A percentile compares a stretch with the other conserved stretches of the same genome.
These are phyloP conservation scores for Lactuca sativa DNA, from an alignment of 129 eudicot genomes.

Conservation along the genomic window DNA sequence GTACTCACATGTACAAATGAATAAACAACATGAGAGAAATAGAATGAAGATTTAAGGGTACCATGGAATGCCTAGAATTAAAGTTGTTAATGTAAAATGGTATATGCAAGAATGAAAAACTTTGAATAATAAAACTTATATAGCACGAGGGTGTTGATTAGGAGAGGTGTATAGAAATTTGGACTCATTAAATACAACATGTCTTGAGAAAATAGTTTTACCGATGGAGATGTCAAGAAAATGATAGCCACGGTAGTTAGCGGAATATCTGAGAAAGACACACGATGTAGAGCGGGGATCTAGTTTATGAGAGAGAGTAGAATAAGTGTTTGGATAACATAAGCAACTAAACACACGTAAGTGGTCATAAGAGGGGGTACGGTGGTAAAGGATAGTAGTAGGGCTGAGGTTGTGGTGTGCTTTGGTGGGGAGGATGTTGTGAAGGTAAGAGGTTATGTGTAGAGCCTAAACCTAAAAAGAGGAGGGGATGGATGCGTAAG, in stretches of 20 bases:
- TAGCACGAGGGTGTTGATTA: neutral
- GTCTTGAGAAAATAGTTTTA: neutral
- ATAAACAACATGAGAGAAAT: too few species aligned
- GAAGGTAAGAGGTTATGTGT: too few species aligned
- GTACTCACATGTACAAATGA: too few species aligned
- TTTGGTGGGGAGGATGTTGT: neutral
- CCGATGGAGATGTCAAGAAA: constrained; percentile 6
- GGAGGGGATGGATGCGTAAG: neutral
- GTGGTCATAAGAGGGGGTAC: constrained; percentile 3
- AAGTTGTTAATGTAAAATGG: too few species aligned
- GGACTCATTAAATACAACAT: neutral
- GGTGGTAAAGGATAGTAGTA: neutral
- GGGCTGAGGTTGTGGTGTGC: neutral
- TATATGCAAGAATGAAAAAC: too few species aligned
- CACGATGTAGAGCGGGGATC: constrained; percentile 6
- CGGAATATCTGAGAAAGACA: constrained; percentile 1
- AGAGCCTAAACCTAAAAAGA: too few species aligned
- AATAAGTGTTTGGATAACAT: neutral
- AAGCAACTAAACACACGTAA: neutral
- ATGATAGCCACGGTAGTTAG: neutral
- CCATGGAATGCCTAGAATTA: too few species aligned
- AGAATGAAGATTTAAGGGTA: too few species aligned
- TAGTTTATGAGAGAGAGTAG: neutral
- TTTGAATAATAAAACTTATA: too few species aligned
- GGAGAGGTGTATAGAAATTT: neutral